Evolutionary conservation across 768 basidiomycete species (phyloP).

Genomic region (Suillus spraguei): DNA sequence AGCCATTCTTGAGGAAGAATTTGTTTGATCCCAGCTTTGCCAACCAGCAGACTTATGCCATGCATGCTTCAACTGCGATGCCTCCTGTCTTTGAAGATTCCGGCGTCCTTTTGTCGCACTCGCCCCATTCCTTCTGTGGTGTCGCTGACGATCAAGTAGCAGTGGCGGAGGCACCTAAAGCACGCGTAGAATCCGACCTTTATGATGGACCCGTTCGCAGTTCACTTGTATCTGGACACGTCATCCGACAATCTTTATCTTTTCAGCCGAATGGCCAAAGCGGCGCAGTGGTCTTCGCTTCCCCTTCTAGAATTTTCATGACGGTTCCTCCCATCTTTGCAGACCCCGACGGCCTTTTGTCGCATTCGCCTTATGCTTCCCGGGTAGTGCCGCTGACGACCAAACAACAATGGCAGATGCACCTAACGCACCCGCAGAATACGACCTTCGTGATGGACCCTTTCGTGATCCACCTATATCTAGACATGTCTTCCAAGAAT

Average conservation of each 20-base stretch:
- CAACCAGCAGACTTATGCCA: background rate
- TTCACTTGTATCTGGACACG: slow-evolving; percentile 6
- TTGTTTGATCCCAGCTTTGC: background rate
- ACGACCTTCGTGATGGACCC: too few relatives aligned
- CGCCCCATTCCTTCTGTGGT: background rate
- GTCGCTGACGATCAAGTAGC: background rate
- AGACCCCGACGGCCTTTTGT: background rate
- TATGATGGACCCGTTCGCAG: background rate
- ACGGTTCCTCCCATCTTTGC: background rate
- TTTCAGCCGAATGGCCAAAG: background rate
- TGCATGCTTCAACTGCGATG: background rate
- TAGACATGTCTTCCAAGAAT: background rate
- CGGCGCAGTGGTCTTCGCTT: slow-evolving; percentile 16
- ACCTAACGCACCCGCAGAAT: background rate
- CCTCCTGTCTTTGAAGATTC: background rate
- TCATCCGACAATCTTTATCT: background rate
- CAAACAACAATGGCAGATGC: background rate
- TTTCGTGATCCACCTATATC: background rate
- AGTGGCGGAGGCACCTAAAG: background rate
- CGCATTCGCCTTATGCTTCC: background rate
- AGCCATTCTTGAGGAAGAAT: slow-evolving; percentile 43
- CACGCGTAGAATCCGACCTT: background rate
- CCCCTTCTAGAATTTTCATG: slow-evolving; percentile 25
- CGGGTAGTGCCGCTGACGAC: background rate
- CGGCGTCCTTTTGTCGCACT: background rate